Percentiles rank a stretch among this genome's conserved stretches.
Conservation (phyloP, 352 stramenopile species). For the Pythium sukuiense region DNA sequence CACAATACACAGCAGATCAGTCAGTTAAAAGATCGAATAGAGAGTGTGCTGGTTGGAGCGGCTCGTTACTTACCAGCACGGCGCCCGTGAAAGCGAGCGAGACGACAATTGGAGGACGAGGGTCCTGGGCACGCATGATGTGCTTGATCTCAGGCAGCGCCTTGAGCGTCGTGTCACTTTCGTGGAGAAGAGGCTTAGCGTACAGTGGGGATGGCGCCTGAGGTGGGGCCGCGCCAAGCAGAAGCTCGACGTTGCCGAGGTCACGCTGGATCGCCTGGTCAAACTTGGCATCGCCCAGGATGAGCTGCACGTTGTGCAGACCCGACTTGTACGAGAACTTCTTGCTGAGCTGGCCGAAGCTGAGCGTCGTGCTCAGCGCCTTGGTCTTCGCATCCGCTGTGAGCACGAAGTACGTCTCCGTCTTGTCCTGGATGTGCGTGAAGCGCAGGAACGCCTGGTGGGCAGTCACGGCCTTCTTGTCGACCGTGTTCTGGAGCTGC, state of each 20-base stretch:
- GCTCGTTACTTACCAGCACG: slow-evolving; percentile 42
- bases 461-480: slow-evolving; percentile 55
- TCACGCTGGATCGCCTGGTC: slow-evolving; percentile 69
- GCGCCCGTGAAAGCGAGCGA: slow-evolving; percentile 70
- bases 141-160: slow-evolving; percentile 87
- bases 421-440: slow-evolving; percentile 51
- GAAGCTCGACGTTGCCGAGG: slow-evolving; percentile 65
- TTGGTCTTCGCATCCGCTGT: slow-evolving; percentile 35
- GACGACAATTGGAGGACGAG: slow-evolving; percentile 58
- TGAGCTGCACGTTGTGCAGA: slow-evolving; percentile 61
- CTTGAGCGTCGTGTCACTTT: slow-evolving; percentile 86
- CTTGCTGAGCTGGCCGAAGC: slow-evolving; percentile 71
- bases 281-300: slow-evolving; percentile 78
- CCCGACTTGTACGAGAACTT: slow-evolving; percentile 85
- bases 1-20: background rate
- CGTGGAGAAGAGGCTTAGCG: slow-evolving; percentile 80
- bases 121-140: slow-evolving; percentile 79
- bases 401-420: slow-evolving; percentile 77
- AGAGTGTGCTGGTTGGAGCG: background rate
- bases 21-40: background rate
- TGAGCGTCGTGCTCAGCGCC: slow-evolving; percentile 43
- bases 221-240: slow-evolving; percentile 61
- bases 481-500: slow-evolving; percentile 49
- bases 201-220: slow-evolving; percentile 78
- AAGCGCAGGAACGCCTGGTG: slow-evolving; percentile 84